phyloP scores from a whole-genome alignment of 2,329 filamentous ascomycete species.

The Sporothrix variecibatus region DNA sequence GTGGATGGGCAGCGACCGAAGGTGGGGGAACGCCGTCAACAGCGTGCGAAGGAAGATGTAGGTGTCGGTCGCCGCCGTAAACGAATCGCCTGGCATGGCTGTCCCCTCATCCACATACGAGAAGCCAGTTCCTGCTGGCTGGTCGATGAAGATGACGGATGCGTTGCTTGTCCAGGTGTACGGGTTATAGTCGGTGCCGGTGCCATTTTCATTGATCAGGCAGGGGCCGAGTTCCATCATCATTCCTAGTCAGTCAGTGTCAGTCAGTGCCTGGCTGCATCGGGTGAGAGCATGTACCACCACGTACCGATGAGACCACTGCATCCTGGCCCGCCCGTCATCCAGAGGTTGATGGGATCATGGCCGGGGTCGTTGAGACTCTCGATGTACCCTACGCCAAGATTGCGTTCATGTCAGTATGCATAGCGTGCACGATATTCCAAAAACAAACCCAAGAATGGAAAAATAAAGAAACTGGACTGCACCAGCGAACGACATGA shows the following conservation, averaged over 20 bases:
- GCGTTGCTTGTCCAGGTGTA: neutral
- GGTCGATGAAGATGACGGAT: neutral
- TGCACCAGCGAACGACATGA: too few species aligned
- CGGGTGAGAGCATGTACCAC: neutral
- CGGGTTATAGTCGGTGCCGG: neutral
- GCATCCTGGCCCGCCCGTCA: neutral
- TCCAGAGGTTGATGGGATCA: neutral
- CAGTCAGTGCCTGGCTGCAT: too few species aligned
- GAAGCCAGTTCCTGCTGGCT: neutral
- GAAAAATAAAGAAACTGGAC: too few species aligned
- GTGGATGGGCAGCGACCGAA: neutral
- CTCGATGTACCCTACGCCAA: neutral
- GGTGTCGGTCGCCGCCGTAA: neutral
- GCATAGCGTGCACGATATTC: too few species aligned
- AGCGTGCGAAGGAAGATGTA: neutral
- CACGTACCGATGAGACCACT: neutral
- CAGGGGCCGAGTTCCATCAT: neutral
- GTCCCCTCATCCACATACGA: neutral
- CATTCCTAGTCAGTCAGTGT: neutral
- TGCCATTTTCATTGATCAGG: neutral
- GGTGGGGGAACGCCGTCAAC: neutral
- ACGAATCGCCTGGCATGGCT: neutral
- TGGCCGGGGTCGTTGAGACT: neutral
- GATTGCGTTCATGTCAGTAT: too few species aligned
- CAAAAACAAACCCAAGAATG: neutral